Evolutionary conservation across 2,329 filamentous ascomycete species (phyloP).

Genomic region (Myrmaecium sp.): DNA sequence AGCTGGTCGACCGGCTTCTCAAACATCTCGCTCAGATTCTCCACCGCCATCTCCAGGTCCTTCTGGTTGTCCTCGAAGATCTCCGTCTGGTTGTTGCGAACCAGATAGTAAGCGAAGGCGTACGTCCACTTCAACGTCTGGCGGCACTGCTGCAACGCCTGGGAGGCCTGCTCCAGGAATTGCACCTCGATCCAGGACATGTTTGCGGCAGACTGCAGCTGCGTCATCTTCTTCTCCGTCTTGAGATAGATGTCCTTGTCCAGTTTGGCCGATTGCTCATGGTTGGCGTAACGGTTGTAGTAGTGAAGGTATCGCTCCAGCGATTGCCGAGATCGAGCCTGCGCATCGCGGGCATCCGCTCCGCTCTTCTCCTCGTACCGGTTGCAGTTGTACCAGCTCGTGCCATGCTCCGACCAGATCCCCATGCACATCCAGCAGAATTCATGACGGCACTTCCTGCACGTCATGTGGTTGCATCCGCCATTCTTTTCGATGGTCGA

Average conservation of each 20-base stretch:
- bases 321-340: constrained; percentile 77
- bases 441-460: constrained; percentile 85
- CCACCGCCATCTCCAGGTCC: constrained; percentile 91
- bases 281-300: constrained; percentile 97
- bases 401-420: constrained; percentile 94
- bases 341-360: constrained; percentile 73
- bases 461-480: constrained; percentile 96
- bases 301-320: constrained; percentile 96
- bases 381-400: constrained; percentile 99
- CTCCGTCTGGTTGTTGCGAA: constrained; percentile 83
- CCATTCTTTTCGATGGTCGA: constrained; percentile 99
- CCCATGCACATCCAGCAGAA: constrained; percentile 99
- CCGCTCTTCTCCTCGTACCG: constrained; percentile 94
- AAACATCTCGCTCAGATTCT: constrained; percentile 97
- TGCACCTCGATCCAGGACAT: constrained; percentile 99
- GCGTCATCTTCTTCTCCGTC: constrained; percentile 98
- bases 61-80: constrained; percentile 99
- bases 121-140: constrained; percentile 99
- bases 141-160: constrained; percentile 88
- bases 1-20: constrained; percentile 89
- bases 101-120: constrained; percentile 95
- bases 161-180: constrained; percentile 83
- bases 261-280: constrained; percentile 90
- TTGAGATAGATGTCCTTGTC: constrained; percentile 93
- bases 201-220: constrained; percentile 79